Evolutionary conservation across 371 early-diverging fungal genomes (phyloP), one percentile per base, ranked within the genome.

Genomic region (Apophysomyces trapeziformis): DNA sequence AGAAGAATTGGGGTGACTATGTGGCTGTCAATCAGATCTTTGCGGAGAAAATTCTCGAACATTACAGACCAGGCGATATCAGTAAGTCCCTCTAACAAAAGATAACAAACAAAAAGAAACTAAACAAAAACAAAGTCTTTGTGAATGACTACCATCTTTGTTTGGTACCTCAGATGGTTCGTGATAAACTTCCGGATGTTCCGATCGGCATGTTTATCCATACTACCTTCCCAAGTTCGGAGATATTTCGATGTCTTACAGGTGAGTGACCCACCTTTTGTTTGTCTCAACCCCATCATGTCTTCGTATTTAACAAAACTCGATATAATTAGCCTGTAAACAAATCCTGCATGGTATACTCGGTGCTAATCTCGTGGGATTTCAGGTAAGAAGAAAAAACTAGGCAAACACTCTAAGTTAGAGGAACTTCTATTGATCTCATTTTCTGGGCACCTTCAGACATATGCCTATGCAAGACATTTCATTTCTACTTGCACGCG

Each of bases 121-220:
- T 26, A 26, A 26, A 26, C 32, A 26, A 26, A 26, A 26, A 26
- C 32, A 26, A 60, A 66, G 90, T 99, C 44, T 98, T 97, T 97
- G 90, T 99, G 64, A 97, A 99, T 68, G 99, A 99, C 82, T 99
- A 99, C 72, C 99, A 99, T 78, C 76, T 98, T 46, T 86, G 96
- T 75, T 74, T 96, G 50, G 86, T 98, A 1, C 99, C 99, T 2
- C 78, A 87, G 62, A 86, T 98, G 84, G 73, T 99, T n/a, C 88
- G 95, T 47, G 75, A 87, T 67, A 76, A 73, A 46, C 72, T 95
- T 11, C 96, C 95, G 0, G 70, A 83, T 13, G 92, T 95, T 4
- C 84, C 87, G 44, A 90, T 98, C 61, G 97, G 96, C 21, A 92
- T 98, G 73, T 99, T 99, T 77, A 81, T 98, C 50, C 99, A 99